Percentiles rank a stretch among this genome's conserved stretches.
These are phyloP conservation scores for Sparassis latifolia DNA, from an alignment of 1,284 basidiomycete genomes.

Conservation along the genomic window DNA sequence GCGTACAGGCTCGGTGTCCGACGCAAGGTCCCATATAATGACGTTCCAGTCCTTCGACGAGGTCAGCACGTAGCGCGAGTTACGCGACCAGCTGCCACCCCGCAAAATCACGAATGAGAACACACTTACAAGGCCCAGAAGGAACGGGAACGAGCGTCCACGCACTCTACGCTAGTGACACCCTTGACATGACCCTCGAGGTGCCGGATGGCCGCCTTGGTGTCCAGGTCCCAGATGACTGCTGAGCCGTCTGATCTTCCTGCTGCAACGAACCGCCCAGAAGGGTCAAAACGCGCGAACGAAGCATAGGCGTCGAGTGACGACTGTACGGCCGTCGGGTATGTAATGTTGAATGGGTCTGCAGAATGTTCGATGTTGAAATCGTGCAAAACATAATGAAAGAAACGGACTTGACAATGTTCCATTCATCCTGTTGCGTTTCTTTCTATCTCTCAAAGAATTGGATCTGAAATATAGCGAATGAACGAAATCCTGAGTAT, in stretches of 20 bases:
- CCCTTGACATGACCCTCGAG: slow-evolving; percentile 89
- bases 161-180: slow-evolving; percentile 82
- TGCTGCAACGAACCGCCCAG: slow-evolving; percentile 83
- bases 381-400: too few species aligned
- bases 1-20: slow-evolving; percentile 58
- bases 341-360: slow-evolving; percentile 69
- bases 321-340: slow-evolving; percentile 75
- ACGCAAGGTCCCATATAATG: slow-evolving; percentile 89
- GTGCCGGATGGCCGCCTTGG: slow-evolving; percentile 71
- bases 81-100: slow-evolving; percentile 77
- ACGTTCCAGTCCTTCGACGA: slow-evolving; percentile 92
- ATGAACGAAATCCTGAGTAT: too few species aligned
- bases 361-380: not conserved
- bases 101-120: slow-evolving; percentile 8
- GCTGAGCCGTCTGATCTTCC: slow-evolving; percentile 82
- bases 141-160: slow-evolving; percentile 14
- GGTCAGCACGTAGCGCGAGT: slow-evolving; percentile 86
- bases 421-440: slow-evolving; percentile 28
- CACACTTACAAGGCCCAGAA: slow-evolving; percentile 11
- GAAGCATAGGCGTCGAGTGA: slow-evolving; percentile 78
- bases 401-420: slow-evolving; percentile 31
- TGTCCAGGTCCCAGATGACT: slow-evolving; percentile 90
- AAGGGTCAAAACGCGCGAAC: slow-evolving; percentile 79
- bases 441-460: too few species aligned
- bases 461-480: too few species aligned